Evolutionary conservation across 441 rosid genomes (phyloP), one percentile per base, ranked within the genome.

Genomic region (Jatropha podagrica): DNA sequence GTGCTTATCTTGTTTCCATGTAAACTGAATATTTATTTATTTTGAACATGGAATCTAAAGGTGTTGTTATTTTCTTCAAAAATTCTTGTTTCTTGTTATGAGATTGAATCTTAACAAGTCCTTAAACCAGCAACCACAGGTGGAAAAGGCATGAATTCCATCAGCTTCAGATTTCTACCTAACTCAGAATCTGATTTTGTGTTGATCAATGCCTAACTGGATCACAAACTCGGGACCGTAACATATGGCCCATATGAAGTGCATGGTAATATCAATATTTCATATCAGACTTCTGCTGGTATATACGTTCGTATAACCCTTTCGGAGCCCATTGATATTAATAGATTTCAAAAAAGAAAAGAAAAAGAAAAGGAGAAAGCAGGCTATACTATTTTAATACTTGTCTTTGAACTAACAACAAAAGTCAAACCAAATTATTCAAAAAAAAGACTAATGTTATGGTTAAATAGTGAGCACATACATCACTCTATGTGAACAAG

Each of bases 271-370:
- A 23, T 18, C 55, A 38, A 27, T 65, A 64, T 49, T 49, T 48
- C 55, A 17, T 58, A 54, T 63, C 38, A 54, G 20, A 42, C 58
- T 62, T 64, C 73, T 64, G 54, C 67, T 56, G 54, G 59, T 23
- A 74, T 12, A 56, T 65, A 65, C 51, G 41, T 64, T 65, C 23
- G 9, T 46, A 59, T 7, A n/a, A 32, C 41, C 60, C 10, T 65
- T 27, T 66, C 32, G 37, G 23, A 74, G 58, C 15, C 58, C 23
- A 62, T 32, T 44, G 13, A 18, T 41, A 52, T 65, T 51, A 38
- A 55, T 54, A 51, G 42, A 40, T 11, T 18, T 41, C 68, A 65
- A n/a, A 7, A 6, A 32, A 32, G 32, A 61, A 61, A 9, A 13
- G 37, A 15, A n/a, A 63, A 32, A 68, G 4, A 41, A 15, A 15